Base-by-base conservation (phyloP, 257 asterid genomes). In the Rehmannia glutinosa region DNA sequence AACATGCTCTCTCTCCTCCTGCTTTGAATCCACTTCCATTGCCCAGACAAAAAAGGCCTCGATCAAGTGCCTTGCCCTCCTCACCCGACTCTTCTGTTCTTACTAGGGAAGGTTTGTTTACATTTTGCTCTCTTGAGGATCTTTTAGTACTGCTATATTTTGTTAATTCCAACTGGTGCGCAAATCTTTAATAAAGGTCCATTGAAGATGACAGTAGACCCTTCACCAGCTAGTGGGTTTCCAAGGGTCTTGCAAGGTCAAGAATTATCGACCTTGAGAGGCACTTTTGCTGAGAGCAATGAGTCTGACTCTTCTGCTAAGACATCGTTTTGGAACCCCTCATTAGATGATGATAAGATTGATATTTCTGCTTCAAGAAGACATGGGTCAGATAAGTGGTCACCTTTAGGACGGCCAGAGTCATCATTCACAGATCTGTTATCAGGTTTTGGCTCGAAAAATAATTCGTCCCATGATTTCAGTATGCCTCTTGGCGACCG, bases 161-260 rank as follows among this genome's bases (percentile, higher is more conserved):
- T 57, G 43, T 9, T 10, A 21, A 23, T 53, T 11, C 45, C 66
- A 20, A 43, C 16, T 42, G 24, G 47, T 68, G 9, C 9, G 8
- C 5, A 45, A 58, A 45, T 70, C 53, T 42, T 9, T 62, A 17
- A 39, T 71, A 56, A 69, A 92, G 98, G 91, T 69, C 78, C 89
- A 16, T 78, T 84, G 25, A 92, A 84, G 83, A 69, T 78, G 66
- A 59, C 77, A 24, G 83, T 72, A 51, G 97, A 87, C 87, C 90
- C 89, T 76, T 80, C n/a, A n/a, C n/a, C n/a, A n/a, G n/a, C n/a
- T n/a, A 72, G 59, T 77, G 95, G 88, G 73, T 73, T 81, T 76
- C 71, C 89, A 61, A 83, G 95, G 95, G 92, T 87, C 88, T 84
- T 92, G 83, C 98, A 85, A 83, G 92, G 94, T 85, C 96, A 89